These are phyloP conservation scores for Orychophragmus violaceus DNA, from an alignment of 345 rosid genomes.

Conservation along the genomic window DNA sequence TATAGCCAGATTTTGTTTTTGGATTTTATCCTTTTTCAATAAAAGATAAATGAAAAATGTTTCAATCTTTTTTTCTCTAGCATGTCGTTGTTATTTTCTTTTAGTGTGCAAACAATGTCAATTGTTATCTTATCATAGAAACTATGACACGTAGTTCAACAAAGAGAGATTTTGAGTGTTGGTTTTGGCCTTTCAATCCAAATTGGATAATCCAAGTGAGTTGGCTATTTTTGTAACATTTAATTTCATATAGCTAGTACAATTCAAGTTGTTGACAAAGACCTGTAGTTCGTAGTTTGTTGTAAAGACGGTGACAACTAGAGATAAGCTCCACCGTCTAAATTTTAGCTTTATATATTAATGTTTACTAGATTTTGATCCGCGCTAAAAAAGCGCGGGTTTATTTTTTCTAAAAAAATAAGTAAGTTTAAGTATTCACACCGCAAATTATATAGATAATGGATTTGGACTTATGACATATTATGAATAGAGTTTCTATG, in stretches of 20 bases:
- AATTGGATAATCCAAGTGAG: conserved; percentile 1
- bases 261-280: background rate
- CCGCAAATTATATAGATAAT: no score
- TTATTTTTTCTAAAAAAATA: no score
- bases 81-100: no score
- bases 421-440: no score
- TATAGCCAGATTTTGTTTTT: no score
- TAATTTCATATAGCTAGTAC: background rate
- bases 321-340: conserved; percentile 5
- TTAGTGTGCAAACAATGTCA: no score
- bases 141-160: background rate
- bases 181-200: background rate
- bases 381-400: no score
- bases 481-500: no score
- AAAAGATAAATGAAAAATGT: no score
- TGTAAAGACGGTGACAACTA: conserved; percentile 13
- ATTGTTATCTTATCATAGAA: background rate
- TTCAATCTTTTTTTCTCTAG: background rate
- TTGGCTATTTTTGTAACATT: background rate
- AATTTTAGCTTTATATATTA: background rate
- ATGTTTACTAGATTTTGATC: no score
- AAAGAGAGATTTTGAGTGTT: background rate
- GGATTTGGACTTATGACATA: no score
- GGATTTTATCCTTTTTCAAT: no score
- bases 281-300: conserved; percentile 1